A percentile compares a stretch with the other conserved stretches of the same genome.
phyloP scores from a whole-genome alignment of 1,284 basidiomycete species.

The Cutaneotrichosporon arboriforme region DNA sequence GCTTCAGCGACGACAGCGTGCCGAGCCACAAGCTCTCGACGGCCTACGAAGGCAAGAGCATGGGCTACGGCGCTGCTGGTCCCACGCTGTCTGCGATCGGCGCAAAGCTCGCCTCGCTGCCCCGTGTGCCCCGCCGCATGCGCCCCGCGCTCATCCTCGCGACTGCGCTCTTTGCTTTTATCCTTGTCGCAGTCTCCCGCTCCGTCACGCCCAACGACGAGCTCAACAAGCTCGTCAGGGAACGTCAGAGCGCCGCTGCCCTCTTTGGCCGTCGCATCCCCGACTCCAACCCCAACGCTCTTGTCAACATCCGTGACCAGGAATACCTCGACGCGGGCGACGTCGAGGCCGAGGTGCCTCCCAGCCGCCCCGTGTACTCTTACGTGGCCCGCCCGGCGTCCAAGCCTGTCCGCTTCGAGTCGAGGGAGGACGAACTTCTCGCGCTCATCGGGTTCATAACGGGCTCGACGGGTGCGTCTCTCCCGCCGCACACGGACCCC shows the following conservation, averaged over 20 bases:
- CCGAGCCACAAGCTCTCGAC: not conserved
- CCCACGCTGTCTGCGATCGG: not conserved
- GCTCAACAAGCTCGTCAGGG: not conserved
- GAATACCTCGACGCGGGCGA: not conserved
- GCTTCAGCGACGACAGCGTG: not conserved
- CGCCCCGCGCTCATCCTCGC: conserved; percentile 31
- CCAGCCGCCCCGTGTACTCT: not conserved
- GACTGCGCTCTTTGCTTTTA: conserved; percentile 28
- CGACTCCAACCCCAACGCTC: not conserved
- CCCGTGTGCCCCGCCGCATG: conserved; percentile 33
- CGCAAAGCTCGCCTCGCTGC: conserved; percentile 21
- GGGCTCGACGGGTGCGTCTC: conserved; percentile 68
- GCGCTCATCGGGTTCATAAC: conserved; percentile 69
- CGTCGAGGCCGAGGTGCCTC: not conserved
- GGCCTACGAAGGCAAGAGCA: not conserved
- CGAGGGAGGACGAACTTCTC: conserved; percentile 61
- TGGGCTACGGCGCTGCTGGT: not conserved
- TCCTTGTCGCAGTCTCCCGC: conserved; percentile 23
- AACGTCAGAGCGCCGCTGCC: not conserved
- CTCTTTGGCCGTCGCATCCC: not conserved
- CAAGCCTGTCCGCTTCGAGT: conserved; percentile 3
- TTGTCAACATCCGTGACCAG: not conserved
- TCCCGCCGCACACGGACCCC: conserved; percentile 63
- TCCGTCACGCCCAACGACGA: conserved; percentile 9
- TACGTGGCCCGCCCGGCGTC: not conserved